Evolutionary conservation across 352 stramenopile species (phyloP).

Genomic region (Globisporangium solare): DNA sequence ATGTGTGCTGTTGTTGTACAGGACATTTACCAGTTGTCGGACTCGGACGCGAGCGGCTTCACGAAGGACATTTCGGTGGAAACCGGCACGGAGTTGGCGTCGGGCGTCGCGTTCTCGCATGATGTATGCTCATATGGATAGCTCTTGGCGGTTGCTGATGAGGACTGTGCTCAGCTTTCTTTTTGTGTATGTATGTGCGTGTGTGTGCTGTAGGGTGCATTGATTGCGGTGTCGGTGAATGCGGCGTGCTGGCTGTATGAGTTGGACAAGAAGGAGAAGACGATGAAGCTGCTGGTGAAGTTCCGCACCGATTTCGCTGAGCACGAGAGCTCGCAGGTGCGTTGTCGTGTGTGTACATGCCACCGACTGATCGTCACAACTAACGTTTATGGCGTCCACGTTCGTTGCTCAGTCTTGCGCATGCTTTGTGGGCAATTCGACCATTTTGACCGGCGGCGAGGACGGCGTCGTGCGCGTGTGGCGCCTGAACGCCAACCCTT

Average conservation of each 20-base stretch:
- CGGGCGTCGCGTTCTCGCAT: constrained; percentile 70
- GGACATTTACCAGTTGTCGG: constrained; percentile 74
- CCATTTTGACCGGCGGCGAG: constrained; percentile 77
- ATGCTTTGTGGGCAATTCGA: constrained; percentile 76
- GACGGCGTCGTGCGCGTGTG: constrained; percentile 79
- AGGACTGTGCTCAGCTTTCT: too few relatives aligned
- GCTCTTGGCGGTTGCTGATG: background rate
- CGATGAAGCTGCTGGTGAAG: constrained; percentile 62
- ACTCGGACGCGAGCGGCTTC: constrained; percentile 59
- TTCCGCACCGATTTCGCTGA: constrained; percentile 80
- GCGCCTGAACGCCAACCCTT: constrained; percentile 48
- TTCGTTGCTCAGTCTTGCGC: constrained; percentile 36
- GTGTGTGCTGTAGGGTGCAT: constrained; percentile 23
- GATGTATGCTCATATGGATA: constrained; percentile 25
- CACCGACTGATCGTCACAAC: too few relatives aligned
- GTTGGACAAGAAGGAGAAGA: constrained; percentile 50
- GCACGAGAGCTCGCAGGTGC: constrained; percentile 62
- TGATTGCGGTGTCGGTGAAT: constrained; percentile 75
- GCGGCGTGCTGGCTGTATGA: constrained; percentile 74
- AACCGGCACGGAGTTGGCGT: constrained; percentile 66
- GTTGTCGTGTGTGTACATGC: background rate
- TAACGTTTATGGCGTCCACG: too few relatives aligned
- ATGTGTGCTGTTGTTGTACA: constrained; percentile 7
- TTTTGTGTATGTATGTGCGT: too few relatives aligned
- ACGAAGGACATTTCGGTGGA: constrained; percentile 64